Evolutionary conservation across 1,139 yeast species (phyloP), one percentile per base, ranked within the genome.

Genomic region (Pichia sp.): DNA sequence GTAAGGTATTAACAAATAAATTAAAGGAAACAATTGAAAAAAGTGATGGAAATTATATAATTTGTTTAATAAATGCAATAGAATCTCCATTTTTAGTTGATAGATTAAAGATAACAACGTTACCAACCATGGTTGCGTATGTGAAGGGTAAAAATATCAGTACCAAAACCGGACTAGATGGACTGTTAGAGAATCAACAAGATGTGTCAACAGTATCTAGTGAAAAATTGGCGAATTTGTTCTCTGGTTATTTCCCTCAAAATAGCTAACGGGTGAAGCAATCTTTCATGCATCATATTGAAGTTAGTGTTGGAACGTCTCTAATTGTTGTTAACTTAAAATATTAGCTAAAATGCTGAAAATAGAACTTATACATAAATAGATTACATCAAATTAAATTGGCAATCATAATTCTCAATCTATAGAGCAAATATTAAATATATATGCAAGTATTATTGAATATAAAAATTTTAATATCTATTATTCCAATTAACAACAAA

Each of bases 61-160:
- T 42, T 4, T 43, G 22, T 16, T 20, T 44, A 11, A 22, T 47
- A 1, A 24, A 44, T 20, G 95, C 86, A 0, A 74, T 70, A 37
- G 65, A 73, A 27, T 84, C 90, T 1, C 89, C 95, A 3, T 87
- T 87, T 57, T 65, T 87, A 41, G 87, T 80, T 4, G 65, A 77
- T 2, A 80, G 77, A 55, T 69, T 87, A 39, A 66, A 69, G 2
- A 69, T 87, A 41, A 77, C 82, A 56, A 80, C 82, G 6, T 68
- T 87, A 9, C 96, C 96, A 0, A 82, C 81, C 55, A 80, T 85
- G 6, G 64, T 82, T 2, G 70, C 79, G n/a, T 86, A 81, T 57
- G 65, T 65, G 30, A 66, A 72, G 29, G 90, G 90, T 1, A 63
- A 69, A 39, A 90, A 84, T 56, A 58, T 68, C 4, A 70, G 73